phyloP scores from a whole-genome alignment of 495 filamentous ascomycete species.

The Podospora australis region DNA sequence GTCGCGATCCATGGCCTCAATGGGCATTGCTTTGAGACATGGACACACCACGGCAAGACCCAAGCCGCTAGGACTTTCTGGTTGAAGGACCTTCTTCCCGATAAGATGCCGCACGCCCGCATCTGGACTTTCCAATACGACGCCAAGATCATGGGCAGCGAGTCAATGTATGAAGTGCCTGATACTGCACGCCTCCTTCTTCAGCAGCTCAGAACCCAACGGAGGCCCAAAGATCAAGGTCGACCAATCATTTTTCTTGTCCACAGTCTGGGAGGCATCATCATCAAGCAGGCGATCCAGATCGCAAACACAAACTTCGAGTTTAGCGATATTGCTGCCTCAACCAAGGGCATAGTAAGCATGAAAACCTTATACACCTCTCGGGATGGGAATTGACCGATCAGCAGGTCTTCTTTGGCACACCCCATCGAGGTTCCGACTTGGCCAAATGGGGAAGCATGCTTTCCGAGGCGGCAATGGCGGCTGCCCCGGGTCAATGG shows the following conservation, averaged over 20 bases:
- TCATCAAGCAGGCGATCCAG: slow-evolving; percentile 28
- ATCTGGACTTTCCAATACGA: slow-evolving; percentile 44
- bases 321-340: slow-evolving; percentile 1
- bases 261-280: slow-evolving; percentile 35
- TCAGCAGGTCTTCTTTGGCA: slow-evolving; percentile 19
- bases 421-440: slow-evolving; percentile 19
- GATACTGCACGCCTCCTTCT: slow-evolving; percentile 13
- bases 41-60: slow-evolving; percentile 33
- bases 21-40: slow-evolving; percentile 28
- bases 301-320: not conserved
- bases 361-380: not conserved
- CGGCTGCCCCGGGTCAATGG: not conserved
- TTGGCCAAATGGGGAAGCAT: slow-evolving; percentile 9
- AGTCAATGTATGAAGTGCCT: slow-evolving; percentile 46
- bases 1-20: slow-evolving; percentile 40
- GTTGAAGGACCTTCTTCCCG: slow-evolving; percentile 40
- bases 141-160: slow-evolving; percentile 35
- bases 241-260: slow-evolving; percentile 39
- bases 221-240: slow-evolving; percentile 25
- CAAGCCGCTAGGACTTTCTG: slow-evolving; percentile 23
- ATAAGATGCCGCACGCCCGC: slow-evolving; percentile 35
- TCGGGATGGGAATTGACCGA: not conserved
- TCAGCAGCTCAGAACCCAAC: not conserved
- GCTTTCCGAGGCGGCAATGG: slow-evolving; percentile 1
- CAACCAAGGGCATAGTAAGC: slow-evolving; percentile 9